Evolutionary conservation across 169 alveolate genomes (phyloP), one percentile per base, ranked within the genome.

Genomic region (Pseudocohnilembus persalinus): DNA sequence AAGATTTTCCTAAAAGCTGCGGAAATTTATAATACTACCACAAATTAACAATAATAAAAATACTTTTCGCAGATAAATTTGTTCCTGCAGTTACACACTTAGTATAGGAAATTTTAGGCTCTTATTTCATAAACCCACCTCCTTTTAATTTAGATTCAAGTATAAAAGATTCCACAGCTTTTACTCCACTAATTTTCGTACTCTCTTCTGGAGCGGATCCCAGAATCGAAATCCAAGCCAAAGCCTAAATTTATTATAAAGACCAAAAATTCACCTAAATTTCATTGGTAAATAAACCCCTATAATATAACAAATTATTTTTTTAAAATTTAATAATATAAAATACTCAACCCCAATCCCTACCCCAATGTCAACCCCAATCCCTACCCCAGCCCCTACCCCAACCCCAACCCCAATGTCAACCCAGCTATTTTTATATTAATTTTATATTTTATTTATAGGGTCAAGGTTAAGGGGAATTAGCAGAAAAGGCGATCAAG

Each of bases 61-160:
- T 91, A 32, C 74, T 96, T 31, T 81, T 97, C 64, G 97, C 98
- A n/a, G 98, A 95, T 88, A 95, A 94, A 89, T 93, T 95, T n/a
- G 91, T 93, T 1, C 89, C 90, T 29, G 95, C 96, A 0, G 91
- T 94, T 31, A 83, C 92, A 73, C 88, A 93, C 76, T 82, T 94
- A 25, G 90, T 96, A 64, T 86, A 88, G n/a, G 88, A 89, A 28
- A 94, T 93, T 83, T 90, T 96, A 31, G 96, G 97, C 32, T 88
- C 83, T 35, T 84, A 90, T 78, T 94, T 89, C 80, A 81, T 93
- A 35, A 86, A 90, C 78, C 91, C 90, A 29, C 83, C 90, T n/a
- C 96, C 94, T 0, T 89, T 91, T n/a, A 82, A 88, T 30, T 77
- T 94, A 63, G 94, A 90, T 16, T 77, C 72, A 33, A 91, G 92